A percentile compares a stretch with the other conserved stretches of the same genome.
These are phyloP conservation scores for Suhomyces sp. DNA, from an alignment of 805 yeast genomes.

Conservation along the genomic window DNA sequence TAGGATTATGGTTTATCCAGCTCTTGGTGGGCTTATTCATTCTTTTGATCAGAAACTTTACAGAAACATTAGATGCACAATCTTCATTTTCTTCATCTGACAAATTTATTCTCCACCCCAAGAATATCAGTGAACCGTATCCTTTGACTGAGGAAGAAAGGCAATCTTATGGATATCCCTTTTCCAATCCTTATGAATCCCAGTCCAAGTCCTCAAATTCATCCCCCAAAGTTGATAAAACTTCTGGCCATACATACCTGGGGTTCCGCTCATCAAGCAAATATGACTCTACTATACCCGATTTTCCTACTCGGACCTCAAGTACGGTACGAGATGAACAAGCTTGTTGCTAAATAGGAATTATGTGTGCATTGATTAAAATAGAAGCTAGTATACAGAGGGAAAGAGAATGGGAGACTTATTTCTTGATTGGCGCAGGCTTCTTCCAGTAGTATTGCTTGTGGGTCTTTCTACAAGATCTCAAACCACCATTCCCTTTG, in stretches of 20 bases:
- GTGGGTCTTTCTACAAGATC: slow-evolving; percentile 91
- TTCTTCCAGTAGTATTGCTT: slow-evolving; percentile 81
- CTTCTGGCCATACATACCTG: too few species aligned
- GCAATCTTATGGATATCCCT: slow-evolving; percentile 27
- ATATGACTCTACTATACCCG: slow-evolving; percentile 1
- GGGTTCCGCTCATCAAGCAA: slow-evolving; percentile 3
- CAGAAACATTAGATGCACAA: not conserved
- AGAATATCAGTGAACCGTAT: slow-evolving; percentile 24
- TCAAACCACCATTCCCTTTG: slow-evolving; percentile 76
- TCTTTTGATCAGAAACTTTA: not conserved
- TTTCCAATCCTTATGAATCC: slow-evolving; percentile 15
- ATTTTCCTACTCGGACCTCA: slow-evolving; percentile 5
- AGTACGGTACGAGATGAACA: too few species aligned
- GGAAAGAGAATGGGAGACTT: slow-evolving; percentile 3
- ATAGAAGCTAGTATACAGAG: slow-evolving; percentile 11
- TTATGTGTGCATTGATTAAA: too few species aligned
- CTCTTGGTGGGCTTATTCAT: slow-evolving; percentile 6
- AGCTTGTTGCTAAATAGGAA: too few species aligned
- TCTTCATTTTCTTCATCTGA: not conserved
- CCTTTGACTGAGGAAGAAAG: slow-evolving; percentile 26
- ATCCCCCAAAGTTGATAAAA: not conserved
- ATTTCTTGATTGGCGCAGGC: slow-evolving; percentile 49
- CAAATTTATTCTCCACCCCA: not conserved
- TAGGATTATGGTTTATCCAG: slow-evolving; percentile 14
- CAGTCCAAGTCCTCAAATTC: not conserved